Evolutionary conservation across 1,284 basidiomycete genomes (phyloP), one percentile per base, ranked within the genome.

Genomic region (Cystobasidiaceae sp.): DNA sequence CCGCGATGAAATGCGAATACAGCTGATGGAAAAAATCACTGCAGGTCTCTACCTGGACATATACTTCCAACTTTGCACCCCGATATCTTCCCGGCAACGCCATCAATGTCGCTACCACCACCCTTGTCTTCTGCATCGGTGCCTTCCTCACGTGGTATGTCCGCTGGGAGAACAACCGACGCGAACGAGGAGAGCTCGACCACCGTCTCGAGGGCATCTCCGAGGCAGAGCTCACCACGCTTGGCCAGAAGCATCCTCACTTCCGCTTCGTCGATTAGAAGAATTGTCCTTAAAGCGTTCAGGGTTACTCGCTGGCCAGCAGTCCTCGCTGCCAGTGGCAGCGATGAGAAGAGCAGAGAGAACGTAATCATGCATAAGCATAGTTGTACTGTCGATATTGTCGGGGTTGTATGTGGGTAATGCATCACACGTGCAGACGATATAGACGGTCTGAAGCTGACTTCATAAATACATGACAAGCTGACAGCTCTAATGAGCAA

Each of bases 231-330:
- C 33, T 45, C 9, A 41, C 41, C 17, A 34, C 21, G 3, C 59
- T 73, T 34, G 69, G 71, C 7, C 46, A 65, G 50, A 52, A 58
- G 17, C 71, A 72, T 51, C 71, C 71, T 11, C 17, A 25, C 21
- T 71, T 71, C 56, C 32, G 68, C 13, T 70, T 67, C 51, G 46
- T 33, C 46, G 45, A 45, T 28, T 58, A 58, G 21, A 43, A 34
- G 15, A 7, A 32, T 27, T 19, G 27, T 30, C n/a, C 43, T 17
- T 44, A n/a, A n/a, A n/a, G n/a, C n/a, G n/a, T n/a, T n/a, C n/a
- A n/a, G n/a, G n/a, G n/a, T n/a, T n/a, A n/a, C n/a, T n/a, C n/a
- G n/a, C n/a, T n/a, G n/a, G n/a, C n/a, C n/a, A n/a, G n/a, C n/a
- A n/a, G n/a, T n/a, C n/a, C n/a, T n/a, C n/a, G n/a, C n/a, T n/a